Conservation (phyloP, 2,329 filamentous ascomycete genomes). For the Corynespora cassiicola region DNA sequence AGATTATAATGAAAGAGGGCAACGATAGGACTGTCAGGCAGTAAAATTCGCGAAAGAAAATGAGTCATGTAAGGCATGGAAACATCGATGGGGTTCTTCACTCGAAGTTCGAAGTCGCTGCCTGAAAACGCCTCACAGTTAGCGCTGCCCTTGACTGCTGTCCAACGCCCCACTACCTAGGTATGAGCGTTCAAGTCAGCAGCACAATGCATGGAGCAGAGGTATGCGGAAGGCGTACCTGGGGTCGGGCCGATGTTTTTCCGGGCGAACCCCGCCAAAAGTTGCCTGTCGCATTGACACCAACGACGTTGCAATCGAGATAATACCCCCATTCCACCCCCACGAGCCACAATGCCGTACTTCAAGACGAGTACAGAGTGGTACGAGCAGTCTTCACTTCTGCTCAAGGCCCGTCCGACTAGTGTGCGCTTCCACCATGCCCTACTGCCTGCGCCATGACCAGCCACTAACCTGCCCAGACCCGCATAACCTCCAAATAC, state of each 20-base stretch:
- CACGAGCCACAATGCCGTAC: slow-evolving; percentile 70
- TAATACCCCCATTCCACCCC: slow-evolving; percentile 15
- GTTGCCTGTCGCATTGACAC: slow-evolving; percentile 23
- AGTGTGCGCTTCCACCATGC: slow-evolving; percentile 66
- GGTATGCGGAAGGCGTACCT: neutral
- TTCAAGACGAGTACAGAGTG: slow-evolving; percentile 86
- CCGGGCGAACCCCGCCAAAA: slow-evolving; percentile 33
- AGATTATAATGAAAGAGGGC: too few relatives aligned
- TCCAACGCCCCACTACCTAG: too few relatives aligned
- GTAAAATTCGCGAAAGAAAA: too few relatives aligned
- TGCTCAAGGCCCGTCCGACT: slow-evolving; percentile 84
- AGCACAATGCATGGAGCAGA: too few relatives aligned
- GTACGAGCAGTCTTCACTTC: slow-evolving; percentile 84
- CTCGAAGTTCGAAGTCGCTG: too few relatives aligned
- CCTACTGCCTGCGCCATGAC: slow-evolving; percentile 17
- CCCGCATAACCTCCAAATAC: slow-evolving; percentile 92
- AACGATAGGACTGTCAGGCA: too few relatives aligned
- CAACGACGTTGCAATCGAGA: slow-evolving; percentile 13
- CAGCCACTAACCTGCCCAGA: slow-evolving; percentile 59
- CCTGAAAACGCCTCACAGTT: too few relatives aligned
- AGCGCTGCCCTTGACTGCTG: too few relatives aligned
- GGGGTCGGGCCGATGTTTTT: slow-evolving; percentile 5
- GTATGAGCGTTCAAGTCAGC: too few relatives aligned
- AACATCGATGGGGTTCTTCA: too few relatives aligned
- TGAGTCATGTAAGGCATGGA: too few relatives aligned